Percentiles rank a stretch among this genome's conserved stretches.
Conservation (phyloP, 1,284 basidiomycete species). For the Chalciporus sp. region DNA sequence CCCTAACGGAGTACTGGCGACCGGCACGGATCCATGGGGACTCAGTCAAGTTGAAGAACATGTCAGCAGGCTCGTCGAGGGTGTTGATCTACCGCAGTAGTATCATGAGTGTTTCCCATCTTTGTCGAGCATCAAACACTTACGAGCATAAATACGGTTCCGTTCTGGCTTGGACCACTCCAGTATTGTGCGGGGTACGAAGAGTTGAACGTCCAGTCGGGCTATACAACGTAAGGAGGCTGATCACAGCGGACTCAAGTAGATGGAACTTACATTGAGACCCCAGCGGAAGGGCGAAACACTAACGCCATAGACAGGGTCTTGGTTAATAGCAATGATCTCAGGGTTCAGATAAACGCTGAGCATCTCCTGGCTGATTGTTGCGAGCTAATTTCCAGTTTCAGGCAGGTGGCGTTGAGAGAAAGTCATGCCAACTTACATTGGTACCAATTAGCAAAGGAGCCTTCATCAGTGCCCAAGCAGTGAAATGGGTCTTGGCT, state of each 20-base stretch:
- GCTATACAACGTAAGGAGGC: conserved; percentile 33
- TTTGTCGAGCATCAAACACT: conserved; percentile 11
- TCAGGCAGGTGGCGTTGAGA: conserved; percentile 19
- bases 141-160: conserved; percentile 59
- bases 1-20: conserved; percentile 60
- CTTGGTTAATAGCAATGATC: conserved; percentile 70
- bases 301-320: conserved; percentile 58
- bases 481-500: conserved; percentile 48
- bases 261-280: conserved; percentile 44
- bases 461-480: conserved; percentile 51
- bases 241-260: background rate
- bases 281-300: conserved; percentile 72
- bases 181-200: conserved; percentile 59
- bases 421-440: conserved; percentile 10
- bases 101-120: background rate
- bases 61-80: conserved; percentile 51
- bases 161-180: conserved; percentile 56
- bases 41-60: conserved; percentile 66
- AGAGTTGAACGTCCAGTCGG: conserved; percentile 52
- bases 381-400: conserved; percentile 45
- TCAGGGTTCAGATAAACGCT: conserved; percentile 63
- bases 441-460: conserved; percentile 48
- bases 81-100: conserved; percentile 46
- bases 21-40: conserved; percentile 72
- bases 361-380: conserved; percentile 48